Evolutionary conservation across 164 flowering plant genomes (phyloP).

Genomic region (Saururus chinensis): DNA sequence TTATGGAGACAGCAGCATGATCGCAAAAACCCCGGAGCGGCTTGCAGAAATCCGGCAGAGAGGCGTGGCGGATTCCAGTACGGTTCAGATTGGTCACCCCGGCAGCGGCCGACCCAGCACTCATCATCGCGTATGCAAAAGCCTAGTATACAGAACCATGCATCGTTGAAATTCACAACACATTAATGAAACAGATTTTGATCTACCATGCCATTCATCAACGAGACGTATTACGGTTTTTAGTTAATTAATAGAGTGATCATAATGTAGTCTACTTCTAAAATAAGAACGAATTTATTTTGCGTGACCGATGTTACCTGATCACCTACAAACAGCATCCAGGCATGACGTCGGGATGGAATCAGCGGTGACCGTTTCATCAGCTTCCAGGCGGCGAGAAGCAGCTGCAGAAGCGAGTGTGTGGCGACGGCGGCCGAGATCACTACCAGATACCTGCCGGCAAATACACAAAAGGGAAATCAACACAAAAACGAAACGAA

Average conservation of each 20-base stretch:
- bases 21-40: conserved; percentile 64
- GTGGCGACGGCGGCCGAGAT: conserved; percentile 55
- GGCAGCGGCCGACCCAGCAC: conserved; percentile 89
- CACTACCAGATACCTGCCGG: conserved; percentile 64
- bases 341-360: conserved; percentile 57
- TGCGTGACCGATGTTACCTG: conserved; percentile 33
- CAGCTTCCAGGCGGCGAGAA: conserved; percentile 35
- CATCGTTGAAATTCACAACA: too few species aligned
- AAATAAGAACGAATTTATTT: too few species aligned
- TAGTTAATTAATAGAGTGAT: not conserved
- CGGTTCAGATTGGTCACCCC: conserved; percentile 80
- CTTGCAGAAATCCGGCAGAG: conserved; percentile 80
- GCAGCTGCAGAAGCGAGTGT: conserved; percentile 63
- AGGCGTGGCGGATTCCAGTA: conserved; percentile 65
- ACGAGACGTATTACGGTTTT: not conserved
- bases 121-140: conserved; percentile 72
- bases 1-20: conserved; percentile 57
- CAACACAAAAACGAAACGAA: not conserved
- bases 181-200: too few species aligned
- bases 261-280: too few species aligned
- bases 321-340: conserved; percentile 74
- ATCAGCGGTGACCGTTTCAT: conserved; percentile 38
- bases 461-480: not conserved
- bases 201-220: not conserved
- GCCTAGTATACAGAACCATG: conserved; percentile 21